Evolutionary conservation across 306 rosid genomes (phyloP), one percentile per base, ranked within the genome.

Genomic region (Prinsepia uniflora): DNA sequence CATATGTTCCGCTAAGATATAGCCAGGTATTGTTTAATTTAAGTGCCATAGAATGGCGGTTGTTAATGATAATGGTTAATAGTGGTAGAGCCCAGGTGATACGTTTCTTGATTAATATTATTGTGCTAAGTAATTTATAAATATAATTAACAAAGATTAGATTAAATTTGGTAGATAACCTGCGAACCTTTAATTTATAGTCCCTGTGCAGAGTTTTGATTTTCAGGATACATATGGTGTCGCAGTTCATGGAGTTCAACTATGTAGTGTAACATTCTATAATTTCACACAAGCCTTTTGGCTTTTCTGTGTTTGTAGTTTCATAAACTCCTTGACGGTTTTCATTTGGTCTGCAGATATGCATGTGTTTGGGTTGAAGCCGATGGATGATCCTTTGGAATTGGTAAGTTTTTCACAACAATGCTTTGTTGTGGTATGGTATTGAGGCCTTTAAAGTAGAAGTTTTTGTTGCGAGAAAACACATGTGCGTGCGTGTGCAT

Each of bases 361-460:
- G 90, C 84, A 84, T 70, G 83, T 86, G 30, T 86, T 78, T 77
- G 90, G 87, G 65, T 77, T 86, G 81, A 84, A 77, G 84, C 90
- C 90, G 9, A 86, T 86, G 86, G 56, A 69, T 40, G 99, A 94
- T 86, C 82, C 88, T 70, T 85, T 94, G 87, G 80, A 84, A 40
- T 81, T 94, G 99, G 99, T 94, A 81, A 79, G 87, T 66, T 80
- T 84, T 61, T 45, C 17, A 4, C 36, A 15, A 59, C 64, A 34
- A 14, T 50, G 19, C n/a, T 50, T 50, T 50, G 55, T 50, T 18
- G 6, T 50, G 55, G 8, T 50, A 50, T 50, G n/a, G 55, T 50
- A 50, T 50, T 6, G 14, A 46, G 50, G 50, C 10, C 50, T 46
- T 10, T 4, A 4, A 46, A 46, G 50, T 46, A 46, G 4, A 46